Evolutionary conservation across 306 rosid species (phyloP), one percentile per base, ranked within the genome.

Genomic region (Cotoneaster glaucophyllus): DNA sequence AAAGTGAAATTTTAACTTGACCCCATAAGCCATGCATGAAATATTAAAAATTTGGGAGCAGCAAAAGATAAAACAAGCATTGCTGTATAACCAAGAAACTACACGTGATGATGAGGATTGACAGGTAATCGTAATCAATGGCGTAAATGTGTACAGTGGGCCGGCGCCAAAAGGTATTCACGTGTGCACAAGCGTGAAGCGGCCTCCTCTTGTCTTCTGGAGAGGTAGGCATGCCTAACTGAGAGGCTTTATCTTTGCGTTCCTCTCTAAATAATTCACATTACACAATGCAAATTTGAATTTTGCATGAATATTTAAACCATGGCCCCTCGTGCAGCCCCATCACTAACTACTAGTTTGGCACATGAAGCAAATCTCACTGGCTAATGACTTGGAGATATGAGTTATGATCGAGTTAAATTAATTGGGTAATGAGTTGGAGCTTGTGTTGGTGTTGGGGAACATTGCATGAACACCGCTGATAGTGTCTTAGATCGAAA

Each of bases 401-500:
- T 6, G 59, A 29, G 69, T 61, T 74, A 44, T 62, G 62, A 21
- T 4, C 70, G 31, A 62, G 31, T 54, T 19, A 26, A 18, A 74
- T 44, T 74, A 74, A 74, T 74, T 19, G 73, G 66, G 73, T 41
- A 29, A 68, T 80, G 79, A 76, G 84, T 76, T 83, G 84, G 69
- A 61, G 41, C 53, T 64, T 63, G 45, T 74, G 77, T 64, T 62
- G 83, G 63, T 84, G 80, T 79, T 54, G 52, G 74, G 78, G 85
- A 78, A 78, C 73, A 78, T 48, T 59, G 77, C 85, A 68, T 59
- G 19, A 67, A 78, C 88, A 84, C 70, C 34, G 76, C 81, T 70
- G 73, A 69, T 53, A 22, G 78, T 73, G 74, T 44, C 56, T 50
- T 72, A 72, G 79, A 80, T 80, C 86, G 78, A 78, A 82, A 82